Conservation (phyloP, 1,284 basidiomycete genomes). For the Fistulinella cinereoalba region DNA sequence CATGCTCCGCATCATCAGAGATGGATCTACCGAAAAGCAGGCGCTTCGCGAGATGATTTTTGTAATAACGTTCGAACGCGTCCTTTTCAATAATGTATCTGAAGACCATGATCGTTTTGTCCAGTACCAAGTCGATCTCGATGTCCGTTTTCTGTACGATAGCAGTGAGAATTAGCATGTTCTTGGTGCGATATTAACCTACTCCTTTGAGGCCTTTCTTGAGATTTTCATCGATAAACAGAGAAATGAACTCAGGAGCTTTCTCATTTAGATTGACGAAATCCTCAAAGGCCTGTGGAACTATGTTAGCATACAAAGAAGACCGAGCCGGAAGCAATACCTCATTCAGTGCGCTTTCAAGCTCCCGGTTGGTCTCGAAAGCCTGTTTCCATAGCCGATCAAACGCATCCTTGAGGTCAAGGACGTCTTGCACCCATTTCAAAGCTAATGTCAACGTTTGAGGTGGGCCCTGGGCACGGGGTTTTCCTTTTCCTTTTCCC, state of each 20-base stretch:
- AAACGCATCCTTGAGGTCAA: conserved; percentile 91
- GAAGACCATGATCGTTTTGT: conserved; percentile 96
- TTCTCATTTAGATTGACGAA: conserved; percentile 91
- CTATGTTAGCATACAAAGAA: background rate
- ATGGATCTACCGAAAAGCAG: conserved; percentile 84
- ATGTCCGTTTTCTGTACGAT: conserved; percentile 82
- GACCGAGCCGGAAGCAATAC: conserved; percentile 40
- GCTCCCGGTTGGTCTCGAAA: conserved; percentile 72
- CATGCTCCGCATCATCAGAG: conserved; percentile 96
- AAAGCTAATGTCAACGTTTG: conserved; percentile 64
- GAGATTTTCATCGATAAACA: conserved; percentile 97
- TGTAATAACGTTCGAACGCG: conserved; percentile 98
- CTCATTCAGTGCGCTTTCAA: conserved; percentile 88
- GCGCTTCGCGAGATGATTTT: conserved; percentile 91
- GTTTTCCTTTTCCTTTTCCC: conserved; percentile 65
- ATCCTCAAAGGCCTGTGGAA: conserved; percentile 78
- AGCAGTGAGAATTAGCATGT: conserved; percentile 8
- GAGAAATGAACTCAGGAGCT: conserved; percentile 91
- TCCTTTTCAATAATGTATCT: conserved; percentile 95
- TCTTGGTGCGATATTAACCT: conserved; percentile 31
- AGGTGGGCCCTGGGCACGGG: conserved; percentile 40
- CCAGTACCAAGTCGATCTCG: conserved; percentile 86
- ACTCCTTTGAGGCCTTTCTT: conserved; percentile 95
- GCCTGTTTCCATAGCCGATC: conserved; percentile 72
- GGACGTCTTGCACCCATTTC: conserved; percentile 93